Conservation (phyloP, 139 green algal genomes). For the Yamagishiella unicocca region DNA sequence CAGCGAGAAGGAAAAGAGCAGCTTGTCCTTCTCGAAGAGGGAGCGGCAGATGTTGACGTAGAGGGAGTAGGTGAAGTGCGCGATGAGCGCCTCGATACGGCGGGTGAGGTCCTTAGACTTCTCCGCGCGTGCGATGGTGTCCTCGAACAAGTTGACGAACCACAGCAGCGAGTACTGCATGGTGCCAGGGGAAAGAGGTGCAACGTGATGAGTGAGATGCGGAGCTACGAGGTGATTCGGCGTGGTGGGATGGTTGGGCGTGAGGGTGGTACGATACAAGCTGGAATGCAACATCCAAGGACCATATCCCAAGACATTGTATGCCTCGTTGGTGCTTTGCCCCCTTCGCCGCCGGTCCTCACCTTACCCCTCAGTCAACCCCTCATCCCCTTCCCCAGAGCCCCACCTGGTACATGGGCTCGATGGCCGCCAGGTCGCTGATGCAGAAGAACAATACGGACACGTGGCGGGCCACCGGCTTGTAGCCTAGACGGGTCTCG, state of each 20-base stretch:
- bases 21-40: conserved; percentile 91
- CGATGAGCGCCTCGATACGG: conserved; percentile 64
- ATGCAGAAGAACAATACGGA: conserved; percentile 81
- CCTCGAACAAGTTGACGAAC: conserved; percentile 70
- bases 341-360: too few relatives aligned
- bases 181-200: background rate
- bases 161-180: conserved; percentile 69
- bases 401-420: conserved; percentile 79
- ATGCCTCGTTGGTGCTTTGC: too few relatives aligned
- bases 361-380: background rate
- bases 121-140: conserved; percentile 58
- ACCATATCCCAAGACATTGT: too few relatives aligned
- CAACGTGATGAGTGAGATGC: too few relatives aligned
- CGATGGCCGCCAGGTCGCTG: conserved; percentile 71
- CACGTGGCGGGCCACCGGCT: conserved; percentile 64
- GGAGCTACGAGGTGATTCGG: too few relatives aligned
- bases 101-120: conserved; percentile 59
- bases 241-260: too few relatives aligned
- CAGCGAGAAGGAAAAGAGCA: conserved; percentile 82
- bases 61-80: conserved; percentile 75
- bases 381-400: background rate
- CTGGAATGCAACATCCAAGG: too few relatives aligned
- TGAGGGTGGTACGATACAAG: too few relatives aligned
- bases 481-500: conserved; percentile 70
- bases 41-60: conserved; percentile 80